These are phyloP conservation scores for Chytriomyces sp. DNA, from an alignment of 192 early-diverging fungal species.

Conservation along the genomic window DNA sequence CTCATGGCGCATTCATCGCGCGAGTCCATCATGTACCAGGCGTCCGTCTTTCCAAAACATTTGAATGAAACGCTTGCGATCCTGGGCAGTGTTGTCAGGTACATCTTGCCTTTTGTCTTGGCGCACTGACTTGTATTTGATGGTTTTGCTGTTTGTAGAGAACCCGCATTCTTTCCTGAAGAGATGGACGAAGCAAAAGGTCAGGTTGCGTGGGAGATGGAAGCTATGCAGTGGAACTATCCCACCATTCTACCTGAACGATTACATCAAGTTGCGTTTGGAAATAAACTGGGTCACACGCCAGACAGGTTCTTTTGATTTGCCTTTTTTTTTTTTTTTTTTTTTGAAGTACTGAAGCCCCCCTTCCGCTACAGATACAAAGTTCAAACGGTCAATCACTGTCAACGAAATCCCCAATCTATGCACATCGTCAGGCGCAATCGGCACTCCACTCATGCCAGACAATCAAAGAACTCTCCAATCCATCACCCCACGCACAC, in stretches of 20 bases:
- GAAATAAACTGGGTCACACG: slow-evolving; percentile 17
- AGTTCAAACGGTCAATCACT: slow-evolving; percentile 25
- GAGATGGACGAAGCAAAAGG: slow-evolving; percentile 84
- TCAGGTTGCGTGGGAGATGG: slow-evolving; percentile 83
- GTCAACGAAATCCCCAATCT: slow-evolving; percentile 10
- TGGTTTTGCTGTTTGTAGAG: slow-evolving; percentile 1
- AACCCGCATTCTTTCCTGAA: slow-evolving; percentile 68
- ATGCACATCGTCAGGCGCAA: slow-evolving; percentile 63
- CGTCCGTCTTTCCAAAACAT: slow-evolving; percentile 87
- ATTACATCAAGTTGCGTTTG: slow-evolving; percentile 81
- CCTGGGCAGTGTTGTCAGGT: slow-evolving; percentile 80
- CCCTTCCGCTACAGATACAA: slow-evolving; percentile 3
- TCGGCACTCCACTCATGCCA: slow-evolving; percentile 83
- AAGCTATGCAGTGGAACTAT: slow-evolving; percentile 83
- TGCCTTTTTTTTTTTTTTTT: background rate
- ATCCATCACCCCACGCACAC: slow-evolving; percentile 67
- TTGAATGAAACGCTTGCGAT: slow-evolving; percentile 71
- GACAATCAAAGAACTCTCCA: slow-evolving; percentile 67
- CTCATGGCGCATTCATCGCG: slow-evolving; percentile 87
- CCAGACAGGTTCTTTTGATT: background rate
- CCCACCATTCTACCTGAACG: slow-evolving; percentile 87
- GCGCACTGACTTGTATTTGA: background rate
- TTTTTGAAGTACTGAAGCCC: background rate
- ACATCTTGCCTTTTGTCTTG: slow-evolving; percentile 24
- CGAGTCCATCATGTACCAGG: slow-evolving; percentile 96